A percentile compares a stretch with the other conserved stretches of the same genome.
Evolutionary conservation across 352 stramenopile species (phyloP).

Genomic region (Phytophthora meadii): DNA sequence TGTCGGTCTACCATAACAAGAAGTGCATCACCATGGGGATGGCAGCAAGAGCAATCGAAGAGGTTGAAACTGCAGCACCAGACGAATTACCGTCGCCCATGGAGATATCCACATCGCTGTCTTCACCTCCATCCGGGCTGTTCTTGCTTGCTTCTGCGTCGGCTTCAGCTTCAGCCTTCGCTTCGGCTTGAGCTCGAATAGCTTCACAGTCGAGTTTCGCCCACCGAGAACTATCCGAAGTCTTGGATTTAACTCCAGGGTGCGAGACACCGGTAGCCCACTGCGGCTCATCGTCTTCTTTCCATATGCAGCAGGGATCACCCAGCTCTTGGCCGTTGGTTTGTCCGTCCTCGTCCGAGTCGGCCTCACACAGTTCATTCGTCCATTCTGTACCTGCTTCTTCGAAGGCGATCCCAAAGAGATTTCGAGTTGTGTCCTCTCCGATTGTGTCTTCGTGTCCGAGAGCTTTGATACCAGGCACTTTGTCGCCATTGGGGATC

Average conservation of each 20-base stretch:
- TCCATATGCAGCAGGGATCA: constrained; percentile 80
- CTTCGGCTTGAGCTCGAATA: constrained; percentile 22
- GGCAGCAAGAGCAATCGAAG: constrained; percentile 2
- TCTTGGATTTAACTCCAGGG: constrained; percentile 29
- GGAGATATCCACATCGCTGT: constrained; percentile 33
- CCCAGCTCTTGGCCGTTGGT: constrained; percentile 88
- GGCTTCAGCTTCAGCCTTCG: constrained; percentile 12
- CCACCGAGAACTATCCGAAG: constrained; percentile 32
- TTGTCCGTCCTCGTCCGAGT: constrained; percentile 80
- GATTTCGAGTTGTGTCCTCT: constrained; percentile 32
- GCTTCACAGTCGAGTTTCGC: constrained; percentile 17
- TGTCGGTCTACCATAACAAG: constrained; percentile 1
- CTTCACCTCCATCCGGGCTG: constrained; percentile 21
- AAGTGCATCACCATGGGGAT: constrained; percentile 1
- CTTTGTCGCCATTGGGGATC: constrained; percentile 42
- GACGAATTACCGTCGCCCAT: constrained; percentile 18
- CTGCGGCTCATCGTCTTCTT: constrained; percentile 15
- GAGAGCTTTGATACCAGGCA: constrained; percentile 34
- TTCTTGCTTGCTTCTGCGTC: constrained; percentile 31
- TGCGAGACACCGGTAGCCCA: constrained; percentile 34
- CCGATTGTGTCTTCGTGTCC: constrained; percentile 38
- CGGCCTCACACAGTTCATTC: constrained; percentile 57
- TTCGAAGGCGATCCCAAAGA: constrained; percentile 58
- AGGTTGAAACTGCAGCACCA: background rate
- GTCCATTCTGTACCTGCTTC: constrained; percentile 42